Evolutionary conservation across 2,329 filamentous ascomycete species (phyloP).

Genomic region (Trichoderma sp.): DNA sequence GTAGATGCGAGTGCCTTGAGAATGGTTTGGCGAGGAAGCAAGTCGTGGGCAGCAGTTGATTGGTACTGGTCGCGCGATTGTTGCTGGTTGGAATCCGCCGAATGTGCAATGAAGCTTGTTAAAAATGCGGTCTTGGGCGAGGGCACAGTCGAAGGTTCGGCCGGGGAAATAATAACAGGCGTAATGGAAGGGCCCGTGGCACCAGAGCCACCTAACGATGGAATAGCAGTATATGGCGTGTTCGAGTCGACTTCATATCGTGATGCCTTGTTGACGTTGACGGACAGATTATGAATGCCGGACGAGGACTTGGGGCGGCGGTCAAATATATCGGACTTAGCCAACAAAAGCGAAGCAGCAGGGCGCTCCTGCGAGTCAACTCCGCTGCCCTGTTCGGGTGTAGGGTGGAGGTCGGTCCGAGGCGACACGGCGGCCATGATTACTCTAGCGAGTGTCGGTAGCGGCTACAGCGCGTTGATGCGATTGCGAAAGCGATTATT

Average conservation of each 20-base stretch:
- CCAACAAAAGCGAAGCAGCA: conserved; percentile 13
- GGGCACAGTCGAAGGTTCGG: conserved; percentile 10
- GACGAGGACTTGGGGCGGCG: conserved; percentile 25
- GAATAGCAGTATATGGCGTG: conserved; percentile 29
- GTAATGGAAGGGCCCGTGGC: not conserved
- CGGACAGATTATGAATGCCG: conserved; percentile 24
- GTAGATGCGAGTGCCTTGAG: conserved; percentile 75
- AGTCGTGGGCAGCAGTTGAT: conserved; percentile 60
- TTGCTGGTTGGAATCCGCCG: not conserved
- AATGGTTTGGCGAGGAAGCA: conserved; percentile 74
- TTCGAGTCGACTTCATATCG: conserved; percentile 25
- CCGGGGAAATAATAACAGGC: conserved; percentile 24
- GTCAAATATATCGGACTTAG: conserved; percentile 24
- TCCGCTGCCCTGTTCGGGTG: conserved; percentile 5
- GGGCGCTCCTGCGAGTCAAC: conserved; percentile 2
- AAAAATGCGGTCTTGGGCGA: not conserved
- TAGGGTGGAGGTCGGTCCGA: conserved; percentile 23
- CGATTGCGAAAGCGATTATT: conserved; percentile 9
- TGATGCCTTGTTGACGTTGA: conserved; percentile 28
- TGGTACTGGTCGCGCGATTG: conserved; percentile 42
- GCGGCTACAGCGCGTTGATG: conserved; percentile 9
- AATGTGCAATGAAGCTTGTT: not conserved
- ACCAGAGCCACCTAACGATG: conserved; percentile 31
- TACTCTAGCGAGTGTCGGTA: conserved; percentile 12
- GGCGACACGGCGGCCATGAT: conserved; percentile 21